These are phyloP conservation scores for Ensete ventricosum DNA, from an alignment of 176 grass and related monocot genomes.

Conservation along the genomic window DNA sequence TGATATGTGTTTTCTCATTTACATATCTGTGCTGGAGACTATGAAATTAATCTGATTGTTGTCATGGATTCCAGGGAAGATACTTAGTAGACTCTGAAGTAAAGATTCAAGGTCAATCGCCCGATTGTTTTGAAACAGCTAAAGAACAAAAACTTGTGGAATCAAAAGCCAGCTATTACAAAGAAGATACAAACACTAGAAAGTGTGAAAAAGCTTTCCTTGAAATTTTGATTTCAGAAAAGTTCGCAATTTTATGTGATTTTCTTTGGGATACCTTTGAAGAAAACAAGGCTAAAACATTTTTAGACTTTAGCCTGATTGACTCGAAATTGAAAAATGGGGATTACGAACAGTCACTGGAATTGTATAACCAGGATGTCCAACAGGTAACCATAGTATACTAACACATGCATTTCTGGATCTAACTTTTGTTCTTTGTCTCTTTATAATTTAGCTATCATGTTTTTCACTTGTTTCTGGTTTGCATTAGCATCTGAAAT, in stretches of 20 bases:
- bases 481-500: background rate
- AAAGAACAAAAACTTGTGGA: background rate
- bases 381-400: constrained; percentile 38
- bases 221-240: constrained; percentile 58
- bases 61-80: constrained; percentile 1
- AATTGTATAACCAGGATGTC: constrained; percentile 57
- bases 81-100: background rate
- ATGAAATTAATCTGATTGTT: background rate
- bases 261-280: constrained; percentile 54
- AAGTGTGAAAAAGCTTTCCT: constrained; percentile 57
- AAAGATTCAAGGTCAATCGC: background rate
- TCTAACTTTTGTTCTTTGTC: background rate
- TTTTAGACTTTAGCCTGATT: constrained; percentile 64
- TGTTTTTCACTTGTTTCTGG: background rate
- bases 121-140: constrained; percentile 3
- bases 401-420: background rate
- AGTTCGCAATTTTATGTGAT: constrained; percentile 64
- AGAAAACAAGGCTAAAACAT: constrained; percentile 34
- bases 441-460: background rate
- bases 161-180: constrained; percentile 3
- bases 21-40: background rate
- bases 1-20: background rate
- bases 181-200: constrained; percentile 25
- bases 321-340: constrained; percentile 83
- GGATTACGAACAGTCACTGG: constrained; percentile 52